phyloP scores from a whole-genome alignment of 108 stramenopile genomes.

The Cyclotella choctawhatcheeana region DNA sequence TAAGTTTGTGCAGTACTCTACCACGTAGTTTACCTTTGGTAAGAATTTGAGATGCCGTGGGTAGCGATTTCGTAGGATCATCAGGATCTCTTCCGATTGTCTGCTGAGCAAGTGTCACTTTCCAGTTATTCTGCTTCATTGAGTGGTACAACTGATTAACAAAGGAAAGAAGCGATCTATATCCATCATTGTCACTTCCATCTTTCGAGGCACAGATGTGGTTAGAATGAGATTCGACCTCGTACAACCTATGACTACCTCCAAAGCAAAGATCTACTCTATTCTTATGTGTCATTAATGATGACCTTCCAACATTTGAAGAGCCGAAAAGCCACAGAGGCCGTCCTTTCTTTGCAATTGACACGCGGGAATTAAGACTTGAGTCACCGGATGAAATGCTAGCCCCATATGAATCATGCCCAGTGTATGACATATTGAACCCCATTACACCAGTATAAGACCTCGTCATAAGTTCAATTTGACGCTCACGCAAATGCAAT shows the following conservation, averaged over 20 bases:
- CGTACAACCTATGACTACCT: slow-evolving; percentile 20
- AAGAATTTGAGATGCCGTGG: slow-evolving; percentile 58
- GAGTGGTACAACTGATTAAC: slow-evolving; percentile 53
- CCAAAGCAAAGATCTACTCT: slow-evolving; percentile 49
- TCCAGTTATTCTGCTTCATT: slow-evolving; percentile 60
- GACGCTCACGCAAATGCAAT: slow-evolving; percentile 63
- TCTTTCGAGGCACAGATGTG: not conserved
- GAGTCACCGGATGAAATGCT: not conserved
- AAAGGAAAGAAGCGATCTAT: slow-evolving; percentile 52
- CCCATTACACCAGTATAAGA: too few species aligned
- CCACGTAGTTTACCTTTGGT: slow-evolving; percentile 62
- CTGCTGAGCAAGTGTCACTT: slow-evolving; percentile 78
- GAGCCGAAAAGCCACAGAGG: slow-evolving; percentile 40
- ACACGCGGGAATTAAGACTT: not conserved
- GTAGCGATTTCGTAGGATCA: slow-evolving; percentile 51
- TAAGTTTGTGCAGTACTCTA: slow-evolving; percentile 51
- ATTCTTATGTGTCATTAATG: slow-evolving; percentile 14
- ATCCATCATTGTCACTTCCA: slow-evolving; percentile 37
- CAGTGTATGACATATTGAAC: slow-evolving; percentile 18
- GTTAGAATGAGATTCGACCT: too few species aligned
- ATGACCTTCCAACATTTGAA: slow-evolving; percentile 15
- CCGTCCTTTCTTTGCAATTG: slow-evolving; percentile 20
- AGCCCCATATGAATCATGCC: not conserved
- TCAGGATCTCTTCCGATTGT: slow-evolving; percentile 57
- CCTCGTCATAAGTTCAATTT: slow-evolving; percentile 52